Evolutionary conservation across 805 yeast species (phyloP).

Genomic region (Kodamaea laetipori): DNA sequence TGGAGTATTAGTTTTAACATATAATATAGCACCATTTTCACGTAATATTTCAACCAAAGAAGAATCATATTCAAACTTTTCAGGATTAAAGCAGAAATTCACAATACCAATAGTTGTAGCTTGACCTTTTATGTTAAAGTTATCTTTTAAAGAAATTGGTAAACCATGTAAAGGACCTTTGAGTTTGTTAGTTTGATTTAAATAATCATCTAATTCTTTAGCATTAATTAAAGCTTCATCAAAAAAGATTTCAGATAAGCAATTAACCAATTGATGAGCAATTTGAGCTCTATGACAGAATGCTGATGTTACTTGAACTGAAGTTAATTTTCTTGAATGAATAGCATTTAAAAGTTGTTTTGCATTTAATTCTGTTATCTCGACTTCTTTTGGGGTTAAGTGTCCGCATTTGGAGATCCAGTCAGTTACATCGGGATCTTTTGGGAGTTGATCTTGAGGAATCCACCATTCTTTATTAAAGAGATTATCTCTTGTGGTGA

Average conservation of each 20-base stretch:
- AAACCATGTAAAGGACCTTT: conserved; percentile 35
- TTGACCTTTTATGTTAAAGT: conserved; percentile 48
- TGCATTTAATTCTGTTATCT: conserved; percentile 41
- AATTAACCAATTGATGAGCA: conserved; percentile 55
- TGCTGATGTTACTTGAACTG: conserved; percentile 52
- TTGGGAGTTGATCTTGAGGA: conserved; percentile 34
- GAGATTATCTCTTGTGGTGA: conserved; percentile 41
- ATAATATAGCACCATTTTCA: conserved; percentile 54
- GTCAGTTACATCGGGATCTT: conserved; percentile 38
- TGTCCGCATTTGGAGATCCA: conserved; percentile 41
- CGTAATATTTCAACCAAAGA: conserved; percentile 43
- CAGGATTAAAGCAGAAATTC: conserved; percentile 42
- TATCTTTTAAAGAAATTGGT: conserved; percentile 43
- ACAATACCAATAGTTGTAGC: conserved; percentile 54
- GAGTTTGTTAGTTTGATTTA: conserved; percentile 17
- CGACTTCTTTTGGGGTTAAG: conserved; percentile 36
- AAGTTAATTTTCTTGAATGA: conserved; percentile 31
- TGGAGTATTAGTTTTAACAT: conserved; percentile 57
- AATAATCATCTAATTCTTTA: conserved; percentile 25
- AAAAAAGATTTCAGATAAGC: conserved; percentile 40
- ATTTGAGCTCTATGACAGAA: conserved; percentile 60
- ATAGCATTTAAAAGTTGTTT: conserved; percentile 30
- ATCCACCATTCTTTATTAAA: conserved; percentile 50
- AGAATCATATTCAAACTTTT: conserved; percentile 35
- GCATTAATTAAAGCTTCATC: conserved; percentile 31